A percentile compares a stretch with the other conserved stretches of the same genome.
Evolutionary conservation across 2,329 filamentous ascomycete species (phyloP).

Genomic region (Sporothrix protearum): DNA sequence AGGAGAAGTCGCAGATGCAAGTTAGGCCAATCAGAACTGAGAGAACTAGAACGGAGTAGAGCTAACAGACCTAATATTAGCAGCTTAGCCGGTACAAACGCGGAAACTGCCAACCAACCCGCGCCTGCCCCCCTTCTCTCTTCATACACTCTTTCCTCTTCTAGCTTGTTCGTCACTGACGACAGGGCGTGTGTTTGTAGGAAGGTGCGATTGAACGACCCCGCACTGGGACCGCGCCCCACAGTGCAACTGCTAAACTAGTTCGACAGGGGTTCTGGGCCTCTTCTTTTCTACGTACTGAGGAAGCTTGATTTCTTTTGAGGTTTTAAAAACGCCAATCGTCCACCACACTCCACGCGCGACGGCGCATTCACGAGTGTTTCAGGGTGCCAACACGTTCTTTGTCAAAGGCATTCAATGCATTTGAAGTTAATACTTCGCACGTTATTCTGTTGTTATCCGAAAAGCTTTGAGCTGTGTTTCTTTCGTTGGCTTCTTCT

Average conservation of each 20-base stretch:
- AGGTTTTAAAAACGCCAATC: neutral
- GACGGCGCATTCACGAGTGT: neutral
- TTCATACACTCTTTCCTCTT: neutral
- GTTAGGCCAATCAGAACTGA: neutral
- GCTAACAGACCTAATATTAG: slow-evolving; percentile 1
- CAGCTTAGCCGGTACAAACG: neutral
- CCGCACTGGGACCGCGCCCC: slow-evolving; percentile 18
- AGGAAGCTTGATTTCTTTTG: no score
- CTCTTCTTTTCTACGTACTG: neutral
- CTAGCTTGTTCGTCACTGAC: neutral
- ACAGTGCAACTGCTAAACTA: neutral
- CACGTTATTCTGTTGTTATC: neutral
- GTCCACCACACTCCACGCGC: neutral
- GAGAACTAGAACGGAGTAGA: neutral
- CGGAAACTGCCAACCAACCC: neutral
- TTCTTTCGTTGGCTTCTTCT: neutral
- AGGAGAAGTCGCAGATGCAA: neutral
- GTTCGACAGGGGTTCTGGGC: neutral
- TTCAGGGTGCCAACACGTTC: neutral
- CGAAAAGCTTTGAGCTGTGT: neutral
- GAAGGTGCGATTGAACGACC: slow-evolving; percentile 10
- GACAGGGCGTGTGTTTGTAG: neutral
- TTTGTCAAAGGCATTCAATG: neutral
- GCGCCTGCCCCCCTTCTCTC: neutral
- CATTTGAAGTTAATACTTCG: neutral